Conservation (phyloP, 257 asterid species). For the Voacanga thouarsii region DNA sequence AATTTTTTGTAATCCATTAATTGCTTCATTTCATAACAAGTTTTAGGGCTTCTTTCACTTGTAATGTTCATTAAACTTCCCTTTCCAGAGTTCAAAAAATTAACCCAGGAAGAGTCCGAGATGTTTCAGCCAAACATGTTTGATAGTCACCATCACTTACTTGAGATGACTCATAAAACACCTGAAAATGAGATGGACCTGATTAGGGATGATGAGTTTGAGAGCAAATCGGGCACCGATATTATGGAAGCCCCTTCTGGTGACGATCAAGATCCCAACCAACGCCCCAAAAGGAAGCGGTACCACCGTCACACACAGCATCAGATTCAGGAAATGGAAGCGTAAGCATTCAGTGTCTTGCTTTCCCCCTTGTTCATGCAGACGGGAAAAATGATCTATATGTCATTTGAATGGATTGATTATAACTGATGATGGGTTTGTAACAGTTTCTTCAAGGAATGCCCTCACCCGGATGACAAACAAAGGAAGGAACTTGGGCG, state of each 20-base stretch:
- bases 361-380: background rate
- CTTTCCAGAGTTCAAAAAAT: constrained; percentile 6
- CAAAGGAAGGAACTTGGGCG: constrained; percentile 93
- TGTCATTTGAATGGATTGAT: background rate
- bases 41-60: background rate
- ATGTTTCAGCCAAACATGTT: constrained; percentile 74
- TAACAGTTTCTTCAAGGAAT: constrained; percentile 49
- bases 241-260: constrained; percentile 68
- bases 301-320: constrained; percentile 82
- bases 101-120: constrained; percentile 9
- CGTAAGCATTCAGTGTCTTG: constrained; percentile 32
- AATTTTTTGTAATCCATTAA: background rate
- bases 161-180: constrained; percentile 52
- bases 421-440: background rate
- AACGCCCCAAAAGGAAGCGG: constrained; percentile 63
- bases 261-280: constrained; percentile 67
- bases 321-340: constrained; percentile 75
- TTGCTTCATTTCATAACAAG: background rate
- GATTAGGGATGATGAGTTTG: constrained; percentile 60
- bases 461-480: constrained; percentile 95
- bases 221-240: constrained; percentile 62
- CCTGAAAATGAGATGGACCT: constrained; percentile 58
- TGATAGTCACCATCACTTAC: constrained; percentile 55
- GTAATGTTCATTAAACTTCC: background rate
- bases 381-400: too few species aligned